Base-by-base conservation (phyloP, 257 asterid species). In the Solanum sparsipilum region DNA sequence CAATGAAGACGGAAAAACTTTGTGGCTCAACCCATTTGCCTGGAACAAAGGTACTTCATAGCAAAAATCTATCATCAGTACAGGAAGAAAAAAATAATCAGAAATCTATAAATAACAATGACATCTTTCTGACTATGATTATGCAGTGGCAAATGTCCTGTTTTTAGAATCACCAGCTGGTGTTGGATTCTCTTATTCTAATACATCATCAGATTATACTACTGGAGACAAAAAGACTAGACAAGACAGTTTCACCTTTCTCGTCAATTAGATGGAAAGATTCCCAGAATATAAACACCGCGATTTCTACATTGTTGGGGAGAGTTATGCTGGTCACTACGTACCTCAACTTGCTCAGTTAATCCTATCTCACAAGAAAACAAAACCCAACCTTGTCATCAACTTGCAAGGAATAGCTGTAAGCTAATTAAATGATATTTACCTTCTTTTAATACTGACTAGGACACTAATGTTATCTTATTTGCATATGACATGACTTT, bases 151-250 rank as follows among this genome's bases (percentile, higher is more conserved):
- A 32, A 88, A 88, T 79, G 31, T 85, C 9, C 60, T 88, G 20
- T 88, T 85, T 68, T 81, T 88, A 13, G 90, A 88, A 27, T 88
- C 90, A 12, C 90, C 90, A 5, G 86, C 90, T 34, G 90, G 90
- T 5, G 90, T 88, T 84, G 90, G 90, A 56, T 88, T 88, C 72
- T 88, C 90, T 39, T 88, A 88, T 74, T 88, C 90, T 6, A 88
- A 88, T 23, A 84, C 78, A 3, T 73, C 90, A 65, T 75, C 90
- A 27, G 88, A 86, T 70, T 86, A 86, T 58, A 25, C 7, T 34
- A 52, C 87, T 9, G 90, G 89, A 36, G 90, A 89, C 3, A 18
- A 70, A 60, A 86, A 58, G 3, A 86, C 88, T 25, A 78, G 58
- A 29, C 76, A 6, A 23, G 89, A 89, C 38, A 25, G 73, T 31